phyloP scores from a whole-genome alignment of 345 rosid species.

The Murraya paniculata region DNA sequence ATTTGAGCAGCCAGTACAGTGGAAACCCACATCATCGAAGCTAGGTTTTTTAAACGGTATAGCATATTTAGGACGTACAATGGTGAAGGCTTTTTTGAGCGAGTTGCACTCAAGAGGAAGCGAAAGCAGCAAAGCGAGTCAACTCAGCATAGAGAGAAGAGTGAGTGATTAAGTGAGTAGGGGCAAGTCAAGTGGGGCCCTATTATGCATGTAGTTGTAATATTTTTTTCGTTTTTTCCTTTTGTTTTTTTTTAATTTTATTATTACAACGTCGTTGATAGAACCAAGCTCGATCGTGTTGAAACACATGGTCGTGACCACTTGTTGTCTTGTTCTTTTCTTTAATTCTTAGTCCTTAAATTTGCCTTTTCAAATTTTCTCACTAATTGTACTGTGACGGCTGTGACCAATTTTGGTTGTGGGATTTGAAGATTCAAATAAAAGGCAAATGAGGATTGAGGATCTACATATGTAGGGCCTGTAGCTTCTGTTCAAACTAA shows the following conservation, averaged over 20 bases:
- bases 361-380: neutral
- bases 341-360: neutral
- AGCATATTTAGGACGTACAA: neutral
- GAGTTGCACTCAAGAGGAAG: slow-evolving; percentile 4
- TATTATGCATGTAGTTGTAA: slow-evolving; percentile 13
- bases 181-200: slow-evolving; percentile 13
- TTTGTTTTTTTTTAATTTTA: neutral
- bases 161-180: neutral
- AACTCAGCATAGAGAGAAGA: neutral
- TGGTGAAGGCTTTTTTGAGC: slow-evolving; percentile 4
- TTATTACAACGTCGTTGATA: slow-evolving; percentile 7
- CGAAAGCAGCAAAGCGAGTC: neutral
- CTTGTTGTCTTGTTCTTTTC: neutral
- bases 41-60: neutral
- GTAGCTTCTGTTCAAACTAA: neutral
- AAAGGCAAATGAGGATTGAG: neutral
- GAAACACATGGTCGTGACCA: slow-evolving; percentile 16
- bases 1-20: slow-evolving; percentile 24
- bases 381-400: neutral
- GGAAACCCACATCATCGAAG: slow-evolving; percentile 13
- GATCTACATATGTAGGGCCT: slow-evolving; percentile 4
- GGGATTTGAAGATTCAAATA: neutral
- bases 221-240: neutral
- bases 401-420: neutral
- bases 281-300: slow-evolving; percentile 14